Base-by-base conservation (phyloP, 148 eudicot species). In the Vaccinium corymbosum region DNA sequence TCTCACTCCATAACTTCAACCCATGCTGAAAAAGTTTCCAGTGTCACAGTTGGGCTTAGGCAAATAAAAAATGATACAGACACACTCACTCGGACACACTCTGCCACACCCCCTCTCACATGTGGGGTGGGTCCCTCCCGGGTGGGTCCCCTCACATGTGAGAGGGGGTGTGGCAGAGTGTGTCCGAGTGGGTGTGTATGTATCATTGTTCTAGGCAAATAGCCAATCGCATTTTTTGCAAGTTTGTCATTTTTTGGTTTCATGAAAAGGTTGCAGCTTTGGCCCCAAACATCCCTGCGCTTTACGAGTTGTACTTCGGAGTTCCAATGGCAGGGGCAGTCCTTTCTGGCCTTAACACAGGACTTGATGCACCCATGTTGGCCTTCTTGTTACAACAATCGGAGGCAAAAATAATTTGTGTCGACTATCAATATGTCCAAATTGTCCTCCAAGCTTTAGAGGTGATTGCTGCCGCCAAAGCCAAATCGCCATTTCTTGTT, bases 271-370 rank as follows among this genome's bases (percentile, higher is more conserved):
- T 80, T 80, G 88, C 72, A 61, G 85, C 84, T 22, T 42, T 88
- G 48, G 88, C 90, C 14, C 87, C 90, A 49, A 88, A 88, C 27
- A 78, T 86, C 19, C 90, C 88, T 61, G 90, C 83, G 62, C 85
- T 84, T 11, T 86, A 86, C 70, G 88, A 86, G 87, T 78, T 88
- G 78, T 85, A 88, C 82, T 88, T 88, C 52, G 87, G 38, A 1
- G 88, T 88, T n/a, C 90, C 90, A 79, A 88, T 88, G 90, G 85
- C 83, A 2, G 88, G 88, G 1, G 87, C 85, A 52, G 81, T 88
- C 74, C 84, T 88, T 38, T 88, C 87, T 6, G 82, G 88, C 7
- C 80, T 88, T 3, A 86, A 88, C 79, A 79, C 90, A 68, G 86
- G 71, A 22, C 81, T 88, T 7, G 84, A 82, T 32, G 6, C 83